These are phyloP conservation scores for Sorghum bicolor DNA, from an alignment of 176 grass and related monocot species.

Conservation along the genomic window DNA sequence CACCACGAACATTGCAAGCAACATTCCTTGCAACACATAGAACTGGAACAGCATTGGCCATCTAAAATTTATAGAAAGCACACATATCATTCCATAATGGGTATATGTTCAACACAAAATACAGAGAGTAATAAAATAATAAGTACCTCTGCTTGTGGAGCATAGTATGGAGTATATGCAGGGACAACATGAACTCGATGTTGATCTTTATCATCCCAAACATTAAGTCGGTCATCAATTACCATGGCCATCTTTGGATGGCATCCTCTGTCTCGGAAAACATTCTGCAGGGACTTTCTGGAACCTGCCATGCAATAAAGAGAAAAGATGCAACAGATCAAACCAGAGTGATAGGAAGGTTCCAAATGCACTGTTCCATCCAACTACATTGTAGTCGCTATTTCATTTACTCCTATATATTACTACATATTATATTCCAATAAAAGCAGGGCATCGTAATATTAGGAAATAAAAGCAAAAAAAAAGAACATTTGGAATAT, in stretches of 20 bases:
- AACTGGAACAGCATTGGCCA: constrained; percentile 78
- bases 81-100: background rate
- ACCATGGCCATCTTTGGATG: constrained; percentile 99
- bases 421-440: background rate
- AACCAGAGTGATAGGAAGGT: background rate
- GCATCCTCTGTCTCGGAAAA: constrained; percentile 77
- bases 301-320: constrained; percentile 42
- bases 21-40: constrained; percentile 99
- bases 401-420: background rate
- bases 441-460: background rate
- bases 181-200: constrained; percentile 96
- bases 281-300: constrained; percentile 83
- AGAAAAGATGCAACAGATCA: background rate
- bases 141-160: constrained; percentile 91
- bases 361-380: constrained; percentile 11
- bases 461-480: background rate
- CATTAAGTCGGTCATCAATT: constrained; percentile 89
- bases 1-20: constrained; percentile 94
- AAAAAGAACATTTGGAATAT: background rate
- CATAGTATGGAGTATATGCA: constrained; percentile 87
- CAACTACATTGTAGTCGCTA: background rate
- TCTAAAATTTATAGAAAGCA: constrained; percentile 49
- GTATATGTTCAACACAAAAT: constrained; percentile 11
- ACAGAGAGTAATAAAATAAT: constrained; percentile 22
- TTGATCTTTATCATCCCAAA: constrained; percentile 98